Evolutionary conservation across 148 eudicot species (phyloP), one percentile per base, ranked within the genome.

Genomic region (Spergularia bocconei): DNA sequence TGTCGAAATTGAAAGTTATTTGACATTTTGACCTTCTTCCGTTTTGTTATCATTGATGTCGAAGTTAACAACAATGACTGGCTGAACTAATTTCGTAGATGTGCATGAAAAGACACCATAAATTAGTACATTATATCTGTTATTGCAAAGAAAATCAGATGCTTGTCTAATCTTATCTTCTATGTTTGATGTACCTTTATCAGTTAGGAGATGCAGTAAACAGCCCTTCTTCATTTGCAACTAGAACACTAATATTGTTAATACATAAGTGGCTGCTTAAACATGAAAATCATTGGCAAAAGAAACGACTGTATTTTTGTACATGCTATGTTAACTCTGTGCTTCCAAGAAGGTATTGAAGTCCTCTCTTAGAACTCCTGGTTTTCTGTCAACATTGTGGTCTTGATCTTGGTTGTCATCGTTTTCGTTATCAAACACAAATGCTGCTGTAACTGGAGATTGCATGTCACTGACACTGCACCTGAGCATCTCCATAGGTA

Each of bases 401-500:
- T 74, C 70, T 10, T 56, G 50, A 4, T 75, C 62, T 9, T 69
- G 39, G 4, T 38, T 50, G 10, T 79, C 7, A 21, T 66, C 69
- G 5, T 66, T 54, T 23, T 88, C 90, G 70, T 93, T 78, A 13
- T 91, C 98, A 23, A 91, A 93, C 72, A 93, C 83, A 48, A 93
- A 93, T 6, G 90, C 94, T 0, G 94, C 77, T 23, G 83, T 84
- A 4, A 89, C 97, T 0, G 98, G 98, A 12, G 85, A 89, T 69
- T 88, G 85, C 71, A 90, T 81, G 13, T 91, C 98, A 60, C 91
- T 88, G 15, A 77, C 86, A 16, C 94, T 84, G 66, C 82, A 84
- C 29, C 86, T 76, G 16, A 93, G 86, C 80, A 93, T 64, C 82
- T 93, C 98, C 79, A 87, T 44, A 14, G 98, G 98, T 76, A 93